Evolutionary conservation across 495 filamentous ascomycete species (phyloP).

Genomic region (Aspergillus sparsus): DNA sequence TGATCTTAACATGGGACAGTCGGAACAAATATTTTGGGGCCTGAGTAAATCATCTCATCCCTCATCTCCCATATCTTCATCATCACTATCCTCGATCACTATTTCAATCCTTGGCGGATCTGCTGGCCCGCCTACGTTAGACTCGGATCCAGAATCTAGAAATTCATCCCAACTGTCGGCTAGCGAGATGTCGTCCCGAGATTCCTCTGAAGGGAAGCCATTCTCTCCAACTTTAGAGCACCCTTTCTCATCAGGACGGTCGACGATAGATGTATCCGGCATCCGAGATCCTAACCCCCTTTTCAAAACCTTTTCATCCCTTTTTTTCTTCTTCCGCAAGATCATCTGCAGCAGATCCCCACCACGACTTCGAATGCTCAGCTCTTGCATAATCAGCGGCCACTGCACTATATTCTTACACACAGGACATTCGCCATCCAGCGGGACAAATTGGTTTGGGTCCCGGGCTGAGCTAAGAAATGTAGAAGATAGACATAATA

Average conservation of each 20-base stretch:
- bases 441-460: constrained; percentile 60
- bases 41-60: constrained; percentile 35
- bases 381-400: constrained; percentile 78
- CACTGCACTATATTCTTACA: constrained; percentile 67
- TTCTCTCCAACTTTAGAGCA: neutral
- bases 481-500: constrained; percentile 70
- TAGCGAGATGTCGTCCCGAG: constrained; percentile 36
- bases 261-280: constrained; percentile 1
- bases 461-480: constrained; percentile 55
- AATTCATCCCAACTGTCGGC: constrained; percentile 41
- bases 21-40: neutral
- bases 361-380: constrained; percentile 69
- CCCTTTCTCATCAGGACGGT: constrained; percentile 16
- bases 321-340: constrained; percentile 54
- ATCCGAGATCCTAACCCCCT: neutral
- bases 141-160: constrained; percentile 40
- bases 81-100: constrained; percentile 66
- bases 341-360: constrained; percentile 64
- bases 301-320: neutral
- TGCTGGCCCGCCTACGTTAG: constrained; percentile 23
- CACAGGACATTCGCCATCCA: constrained; percentile 67
- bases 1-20: neutral
- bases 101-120: constrained; percentile 34
- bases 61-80: constrained; percentile 51
- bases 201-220: constrained; percentile 21